Base-by-base conservation (phyloP, 2,329 filamentous ascomycete species). In the Decorospora gaudefroyi region DNA sequence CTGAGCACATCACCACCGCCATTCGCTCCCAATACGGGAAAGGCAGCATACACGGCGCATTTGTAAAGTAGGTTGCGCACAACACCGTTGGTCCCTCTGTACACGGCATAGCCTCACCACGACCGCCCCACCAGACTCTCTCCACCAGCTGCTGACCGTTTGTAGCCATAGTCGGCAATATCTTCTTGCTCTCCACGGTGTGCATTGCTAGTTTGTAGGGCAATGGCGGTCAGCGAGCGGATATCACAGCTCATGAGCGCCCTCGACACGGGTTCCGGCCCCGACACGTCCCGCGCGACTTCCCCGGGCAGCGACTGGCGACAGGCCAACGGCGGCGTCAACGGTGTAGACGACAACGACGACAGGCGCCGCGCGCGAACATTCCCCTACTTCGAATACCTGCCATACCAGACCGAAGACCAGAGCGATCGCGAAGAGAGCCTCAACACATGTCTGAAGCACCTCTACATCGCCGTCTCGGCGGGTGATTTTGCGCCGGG, bases 401-500 rank as follows among this genome's bases (percentile, higher is more conserved):
- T 99, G 36, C 95, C 95, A 23, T 99, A 97, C 67, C 74, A 84
- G 44, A 86, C 91, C 42, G 95, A 99, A 72, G 84, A 87, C 65
- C 87, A 92, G 52, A 69, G 78, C 22, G 82, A 90, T 72, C 83
- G 91, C 53, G 85, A 95, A 67, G 80, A 79, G 36, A 90, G 91
- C 51, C 77, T 99, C 32, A 80, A 86, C 31, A 89, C 90, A 67
- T 97, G 96, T 60, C 79, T 97, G 58, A 93, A 91, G 69, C 88
- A 96, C 65, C 85, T 99, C 19, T 97, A 96, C 70, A 88, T 96
- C 59, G 83, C 92, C 44, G 79, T 99, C 53, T 86, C 90, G 67
- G 87, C 93, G 3, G 90, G 96, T 55, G 93, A 99, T 72, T 97
- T 97, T 72, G 86, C 87, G 16, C 89, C 92, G 0, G 93, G 93